A percentile compares a stretch with the other conserved stretches of the same genome.
These are phyloP conservation scores for Volvox carteri DNA, from an alignment of 163 green algal species.

Conservation along the genomic window DNA sequence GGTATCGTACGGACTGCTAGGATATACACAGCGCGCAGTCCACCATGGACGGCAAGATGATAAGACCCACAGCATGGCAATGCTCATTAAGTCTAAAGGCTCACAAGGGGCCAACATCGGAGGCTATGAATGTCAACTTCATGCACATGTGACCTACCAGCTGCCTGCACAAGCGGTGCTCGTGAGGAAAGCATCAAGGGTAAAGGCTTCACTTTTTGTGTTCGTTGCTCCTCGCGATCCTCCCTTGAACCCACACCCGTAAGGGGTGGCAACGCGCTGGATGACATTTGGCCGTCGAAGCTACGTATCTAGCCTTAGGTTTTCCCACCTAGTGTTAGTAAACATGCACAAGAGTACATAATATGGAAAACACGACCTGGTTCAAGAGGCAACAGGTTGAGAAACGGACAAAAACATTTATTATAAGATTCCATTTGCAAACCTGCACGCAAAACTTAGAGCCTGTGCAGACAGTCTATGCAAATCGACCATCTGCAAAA, in stretches of 20 bases:
- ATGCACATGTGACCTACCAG: slow-evolving; percentile 24
- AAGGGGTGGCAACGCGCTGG: slow-evolving; percentile 25
- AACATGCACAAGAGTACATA: neutral
- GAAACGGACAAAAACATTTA: neutral
- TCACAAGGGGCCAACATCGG: too few relatives aligned
- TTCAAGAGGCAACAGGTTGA: neutral
- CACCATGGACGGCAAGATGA: too few relatives aligned
- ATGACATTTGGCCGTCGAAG: slow-evolving; percentile 15
- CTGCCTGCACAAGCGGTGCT: neutral
- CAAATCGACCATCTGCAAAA: neutral
- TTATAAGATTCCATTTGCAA: neutral
- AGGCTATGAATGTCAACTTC: too few relatives aligned
- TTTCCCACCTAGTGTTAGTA: neutral
- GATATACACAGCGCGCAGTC: too few relatives aligned
- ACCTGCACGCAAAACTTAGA: neutral
- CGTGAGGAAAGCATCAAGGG: slow-evolving; percentile 27
- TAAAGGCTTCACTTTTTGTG: slow-evolving; percentile 23
- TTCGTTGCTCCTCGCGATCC: slow-evolving; percentile 26
- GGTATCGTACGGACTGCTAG: too few relatives aligned
- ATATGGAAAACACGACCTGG: neutral
- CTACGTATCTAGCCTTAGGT: neutral
- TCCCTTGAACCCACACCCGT: neutral
- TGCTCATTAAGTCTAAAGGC: too few relatives aligned
- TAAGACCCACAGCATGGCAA: too few relatives aligned
- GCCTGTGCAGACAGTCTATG: neutral